Percentiles rank a stretch among this genome's conserved stretches.
These are phyloP conservation scores for Fusarium agapanthi DNA, from an alignment of 2,329 filamentous ascomycete genomes.

Conservation along the genomic window DNA sequence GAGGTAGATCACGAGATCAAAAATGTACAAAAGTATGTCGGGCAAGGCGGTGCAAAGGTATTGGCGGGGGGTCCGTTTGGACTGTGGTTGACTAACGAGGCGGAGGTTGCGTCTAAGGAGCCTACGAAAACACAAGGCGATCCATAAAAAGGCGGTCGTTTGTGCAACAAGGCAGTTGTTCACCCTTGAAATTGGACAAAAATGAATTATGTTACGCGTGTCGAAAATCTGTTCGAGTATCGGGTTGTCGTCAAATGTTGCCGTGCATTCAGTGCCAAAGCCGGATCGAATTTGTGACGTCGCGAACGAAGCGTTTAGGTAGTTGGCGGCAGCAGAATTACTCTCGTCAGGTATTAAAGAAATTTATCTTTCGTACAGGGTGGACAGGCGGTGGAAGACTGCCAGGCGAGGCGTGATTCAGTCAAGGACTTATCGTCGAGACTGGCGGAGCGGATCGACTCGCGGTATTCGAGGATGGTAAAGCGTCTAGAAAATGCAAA, in stretches of 20 bases:
- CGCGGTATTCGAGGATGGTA: constrained; percentile 4
- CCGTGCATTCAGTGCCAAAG: constrained; percentile 21
- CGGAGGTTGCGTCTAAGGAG: constrained; percentile 37
- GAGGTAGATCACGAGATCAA: neutral
- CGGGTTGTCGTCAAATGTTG: neutral
- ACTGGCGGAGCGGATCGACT: constrained; percentile 4
- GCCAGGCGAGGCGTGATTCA: constrained; percentile 32
- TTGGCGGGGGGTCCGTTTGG: constrained; percentile 1
- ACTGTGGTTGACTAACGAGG: constrained; percentile 19
- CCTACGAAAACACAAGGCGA: constrained; percentile 43
- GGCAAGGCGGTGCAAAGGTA: constrained; percentile 15
- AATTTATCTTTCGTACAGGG: neutral
- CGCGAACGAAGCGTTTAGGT: constrained; percentile 8
- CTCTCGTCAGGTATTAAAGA: constrained; percentile 27
- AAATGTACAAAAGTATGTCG: neutral
- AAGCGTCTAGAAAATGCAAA: neutral
- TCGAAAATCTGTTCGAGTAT: constrained; percentile 6
- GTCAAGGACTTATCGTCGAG: constrained; percentile 19
- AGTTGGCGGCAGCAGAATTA: constrained; percentile 9
- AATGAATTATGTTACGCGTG: constrained; percentile 25
- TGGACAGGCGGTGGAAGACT: constrained; percentile 2
- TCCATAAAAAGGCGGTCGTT: constrained; percentile 46
- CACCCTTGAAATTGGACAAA: constrained; percentile 7
- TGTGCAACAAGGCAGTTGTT: constrained; percentile 30
- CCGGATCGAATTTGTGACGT: constrained; percentile 13